Evolutionary conservation across 768 basidiomycete species (phyloP).

Genomic region (Sporobolomyces phaffii): DNA sequence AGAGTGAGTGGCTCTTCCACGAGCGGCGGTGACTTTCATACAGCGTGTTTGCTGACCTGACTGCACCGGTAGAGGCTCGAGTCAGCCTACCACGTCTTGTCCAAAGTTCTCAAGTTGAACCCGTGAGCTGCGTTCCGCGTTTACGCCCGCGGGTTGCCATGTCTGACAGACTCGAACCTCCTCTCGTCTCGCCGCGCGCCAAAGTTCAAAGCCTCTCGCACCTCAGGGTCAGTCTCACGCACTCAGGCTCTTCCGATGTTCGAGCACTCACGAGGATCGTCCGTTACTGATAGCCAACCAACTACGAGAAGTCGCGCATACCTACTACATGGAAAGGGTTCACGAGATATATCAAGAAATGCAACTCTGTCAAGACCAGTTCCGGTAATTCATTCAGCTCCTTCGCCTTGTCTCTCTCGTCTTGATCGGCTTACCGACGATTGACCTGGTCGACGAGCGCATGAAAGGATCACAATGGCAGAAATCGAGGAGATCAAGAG

Average conservation of each 20-base stretch:
- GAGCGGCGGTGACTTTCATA: too few relatives aligned
- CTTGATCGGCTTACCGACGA: too few relatives aligned
- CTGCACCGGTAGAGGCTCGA: background rate
- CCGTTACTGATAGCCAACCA: constrained; percentile 22
- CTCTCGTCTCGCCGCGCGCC: too few relatives aligned
- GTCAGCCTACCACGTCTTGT: background rate
- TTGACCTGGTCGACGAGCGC: too few relatives aligned
- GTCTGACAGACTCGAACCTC: too few relatives aligned
- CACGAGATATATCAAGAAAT: constrained; percentile 26
- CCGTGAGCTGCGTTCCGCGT: background rate
- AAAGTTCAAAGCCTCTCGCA: constrained; percentile 1
- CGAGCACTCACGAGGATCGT: too few relatives aligned
- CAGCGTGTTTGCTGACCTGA: too few relatives aligned
- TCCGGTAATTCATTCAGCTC: constrained; percentile 14
- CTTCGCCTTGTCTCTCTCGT: background rate
- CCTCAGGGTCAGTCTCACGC: constrained; percentile 1
- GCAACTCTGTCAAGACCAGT: constrained; percentile 31
- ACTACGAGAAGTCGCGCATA: constrained; percentile 29
- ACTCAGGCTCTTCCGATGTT: too few relatives aligned
- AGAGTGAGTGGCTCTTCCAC: too few relatives aligned
- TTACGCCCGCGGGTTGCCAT: too few relatives aligned
- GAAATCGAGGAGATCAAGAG: constrained; percentile 32
- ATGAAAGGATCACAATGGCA: constrained; percentile 20
- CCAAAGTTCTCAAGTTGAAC: constrained; percentile 10
- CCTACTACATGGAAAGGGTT: constrained; percentile 36